Percentiles rank a stretch among this genome's conserved stretches.
Evolutionary conservation across 2,329 filamentous ascomycete genomes (phyloP).

Genomic region (Penicillium sp.): DNA sequence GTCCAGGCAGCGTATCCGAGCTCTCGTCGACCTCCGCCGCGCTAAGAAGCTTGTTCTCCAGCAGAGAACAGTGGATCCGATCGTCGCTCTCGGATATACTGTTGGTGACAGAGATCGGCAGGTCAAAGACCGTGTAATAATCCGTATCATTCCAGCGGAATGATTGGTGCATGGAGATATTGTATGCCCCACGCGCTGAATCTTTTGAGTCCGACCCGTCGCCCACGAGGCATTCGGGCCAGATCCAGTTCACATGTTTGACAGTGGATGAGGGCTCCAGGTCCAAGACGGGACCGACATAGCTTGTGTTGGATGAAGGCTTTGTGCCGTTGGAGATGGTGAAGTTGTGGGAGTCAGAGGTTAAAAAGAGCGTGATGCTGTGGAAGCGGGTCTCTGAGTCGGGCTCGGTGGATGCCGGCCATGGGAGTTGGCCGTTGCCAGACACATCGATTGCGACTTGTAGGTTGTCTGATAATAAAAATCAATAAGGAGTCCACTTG

Average conservation of each 20-base stretch:
- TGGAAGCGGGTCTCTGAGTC: conserved; percentile 16
- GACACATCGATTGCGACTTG: conserved; percentile 25
- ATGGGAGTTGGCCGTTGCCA: conserved; percentile 21
- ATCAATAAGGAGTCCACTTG: conserved; percentile 1
- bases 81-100: conserved; percentile 46
- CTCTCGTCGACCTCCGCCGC: conserved; percentile 17
- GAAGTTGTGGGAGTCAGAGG: conserved; percentile 52
- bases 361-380: conserved; percentile 21
- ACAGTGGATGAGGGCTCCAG: conserved; percentile 67
- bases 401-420: conserved; percentile 15
- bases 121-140: conserved; percentile 68
- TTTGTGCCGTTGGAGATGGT: conserved; percentile 66
- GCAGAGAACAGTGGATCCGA: conserved; percentile 24
- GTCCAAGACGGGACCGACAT: conserved; percentile 61
- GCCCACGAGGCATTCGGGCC: conserved; percentile 67
- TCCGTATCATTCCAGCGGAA: conserved; percentile 64
- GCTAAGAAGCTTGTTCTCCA: conserved; percentile 28
- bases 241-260: conserved; percentile 71
- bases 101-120: conserved; percentile 69
- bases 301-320: conserved; percentile 48
- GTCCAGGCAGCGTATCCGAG: conserved; percentile 22
- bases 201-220: conserved; percentile 49
- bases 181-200: conserved; percentile 62
- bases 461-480: conserved; percentile 12
- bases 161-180: conserved; percentile 70